These are phyloP conservation scores for Malus hybrid DNA, from an alignment of 331 rosid species.

Conservation along the genomic window DNA sequence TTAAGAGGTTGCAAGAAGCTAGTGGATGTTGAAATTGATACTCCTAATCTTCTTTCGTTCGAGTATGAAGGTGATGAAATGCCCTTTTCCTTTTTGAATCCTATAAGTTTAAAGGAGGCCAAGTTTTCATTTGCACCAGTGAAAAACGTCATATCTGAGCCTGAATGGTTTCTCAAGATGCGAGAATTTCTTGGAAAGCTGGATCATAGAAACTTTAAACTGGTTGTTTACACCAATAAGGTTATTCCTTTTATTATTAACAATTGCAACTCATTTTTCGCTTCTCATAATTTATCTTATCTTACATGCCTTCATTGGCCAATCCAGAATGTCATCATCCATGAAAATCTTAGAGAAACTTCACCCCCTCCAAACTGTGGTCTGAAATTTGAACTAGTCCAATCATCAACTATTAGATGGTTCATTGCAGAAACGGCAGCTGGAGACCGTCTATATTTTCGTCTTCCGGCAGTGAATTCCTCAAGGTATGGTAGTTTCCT, in stretches of 20 bases:
- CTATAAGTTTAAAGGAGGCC: slow-evolving; percentile 26
- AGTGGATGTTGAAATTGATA: neutral
- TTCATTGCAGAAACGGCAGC: slow-evolving; percentile 33
- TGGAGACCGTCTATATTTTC: slow-evolving; percentile 31
- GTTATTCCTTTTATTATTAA: slow-evolving; percentile 15
- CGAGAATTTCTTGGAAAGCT: slow-evolving; percentile 16
- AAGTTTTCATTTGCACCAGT: slow-evolving; percentile 29
- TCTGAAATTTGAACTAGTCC: slow-evolving; percentile 27
- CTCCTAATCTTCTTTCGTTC: slow-evolving; percentile 43
- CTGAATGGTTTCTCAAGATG: neutral
- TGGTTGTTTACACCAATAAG: slow-evolving; percentile 39
- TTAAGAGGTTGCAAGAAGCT: slow-evolving; percentile 45
- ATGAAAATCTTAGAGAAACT: slow-evolving; percentile 23
- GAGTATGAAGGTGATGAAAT: slow-evolving; percentile 39
- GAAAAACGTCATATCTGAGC: neutral
- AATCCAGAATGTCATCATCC: slow-evolving; percentile 40
- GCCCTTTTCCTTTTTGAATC: slow-evolving; percentile 17
- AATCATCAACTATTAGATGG: slow-evolving; percentile 24
- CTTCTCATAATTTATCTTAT: slow-evolving; percentile 5
- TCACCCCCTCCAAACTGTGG: slow-evolving; percentile 13
- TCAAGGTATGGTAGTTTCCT: slow-evolving; percentile 22
- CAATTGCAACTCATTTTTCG: neutral
- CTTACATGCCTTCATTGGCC: slow-evolving; percentile 10
- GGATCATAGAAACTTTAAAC: slow-evolving; percentile 18
- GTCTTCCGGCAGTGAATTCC: slow-evolving; percentile 28